Evolutionary conservation across 345 rosid species (phyloP).

Genomic region (Alliaria petiolata): DNA sequence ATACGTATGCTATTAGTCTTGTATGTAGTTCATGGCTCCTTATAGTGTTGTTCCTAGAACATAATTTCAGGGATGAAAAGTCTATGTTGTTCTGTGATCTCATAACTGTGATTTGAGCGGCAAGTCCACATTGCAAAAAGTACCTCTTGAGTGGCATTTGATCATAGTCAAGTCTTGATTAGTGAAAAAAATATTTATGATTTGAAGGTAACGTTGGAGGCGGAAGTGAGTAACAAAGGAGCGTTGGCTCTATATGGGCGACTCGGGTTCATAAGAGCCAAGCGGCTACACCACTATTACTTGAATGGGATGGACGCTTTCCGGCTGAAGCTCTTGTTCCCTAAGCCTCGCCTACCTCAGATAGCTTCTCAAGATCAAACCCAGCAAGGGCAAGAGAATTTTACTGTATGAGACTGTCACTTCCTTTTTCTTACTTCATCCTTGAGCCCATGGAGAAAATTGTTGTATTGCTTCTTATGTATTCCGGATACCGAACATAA

Average conservation of each 20-base stretch:
- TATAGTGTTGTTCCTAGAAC: too few relatives aligned
- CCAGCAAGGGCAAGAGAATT: background rate
- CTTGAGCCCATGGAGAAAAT: too few relatives aligned
- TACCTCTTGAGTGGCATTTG: background rate
- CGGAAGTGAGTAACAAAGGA: slow-evolving; percentile 97
- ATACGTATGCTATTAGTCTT: background rate
- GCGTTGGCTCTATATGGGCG: slow-evolving; percentile 95
- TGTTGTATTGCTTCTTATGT: slow-evolving; percentile 23
- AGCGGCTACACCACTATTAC: slow-evolving; percentile 85
- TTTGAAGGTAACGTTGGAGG: slow-evolving; percentile 82
- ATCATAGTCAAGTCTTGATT: background rate
- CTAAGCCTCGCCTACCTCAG: slow-evolving; percentile 36
- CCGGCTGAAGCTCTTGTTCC: slow-evolving; percentile 74
- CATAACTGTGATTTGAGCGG: background rate
- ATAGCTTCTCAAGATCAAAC: slow-evolving; percentile 10
- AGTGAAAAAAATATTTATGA: background rate
- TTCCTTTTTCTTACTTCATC: background rate
- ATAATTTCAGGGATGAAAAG: too few relatives aligned
- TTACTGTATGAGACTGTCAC: background rate
- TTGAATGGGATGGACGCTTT: slow-evolving; percentile 94
- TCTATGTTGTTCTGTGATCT: background rate
- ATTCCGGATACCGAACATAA: slow-evolving; percentile 11
- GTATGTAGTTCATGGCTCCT: background rate
- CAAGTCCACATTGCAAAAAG: background rate
- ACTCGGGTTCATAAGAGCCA: slow-evolving; percentile 92